A percentile compares a stretch with the other conserved stretches of the same genome.
These are phyloP conservation scores for Cornus kousa DNA, from an alignment of 148 eudicot genomes.

Conservation along the genomic window DNA sequence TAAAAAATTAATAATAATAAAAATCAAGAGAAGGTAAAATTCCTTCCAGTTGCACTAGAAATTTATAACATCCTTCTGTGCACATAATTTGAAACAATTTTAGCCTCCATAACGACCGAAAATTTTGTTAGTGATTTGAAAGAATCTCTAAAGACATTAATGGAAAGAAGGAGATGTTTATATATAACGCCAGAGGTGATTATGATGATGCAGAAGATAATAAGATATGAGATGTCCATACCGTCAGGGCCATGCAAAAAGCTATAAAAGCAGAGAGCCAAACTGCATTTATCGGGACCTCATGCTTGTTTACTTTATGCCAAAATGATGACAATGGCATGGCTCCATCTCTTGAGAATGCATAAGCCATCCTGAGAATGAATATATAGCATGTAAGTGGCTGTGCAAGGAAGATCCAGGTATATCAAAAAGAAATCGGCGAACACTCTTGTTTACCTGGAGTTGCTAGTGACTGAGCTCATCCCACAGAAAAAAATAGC, in stretches of 20 bases:
- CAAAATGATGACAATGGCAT: constrained; percentile 87
- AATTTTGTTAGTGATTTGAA: neutral
- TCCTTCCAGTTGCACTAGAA: too few species aligned
- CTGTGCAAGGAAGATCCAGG: neutral
- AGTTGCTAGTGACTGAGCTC: constrained; percentile 94
- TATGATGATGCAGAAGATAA: neutral
- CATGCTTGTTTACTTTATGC: constrained; percentile 90
- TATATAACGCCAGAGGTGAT: neutral
- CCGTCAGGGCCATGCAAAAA: constrained; percentile 95
- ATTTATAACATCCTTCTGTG: too few species aligned
- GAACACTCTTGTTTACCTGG: constrained; percentile 54
- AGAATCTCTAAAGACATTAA: neutral
- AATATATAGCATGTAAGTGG: neutral
- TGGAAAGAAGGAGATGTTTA: neutral
- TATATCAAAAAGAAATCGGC: neutral
- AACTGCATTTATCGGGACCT: constrained; percentile 87
- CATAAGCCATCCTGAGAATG: constrained; percentile 78
- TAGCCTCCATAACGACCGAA: neutral
- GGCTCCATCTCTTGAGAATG: constrained; percentile 99
- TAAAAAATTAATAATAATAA: too few species aligned
- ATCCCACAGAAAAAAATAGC: constrained; percentile 95
- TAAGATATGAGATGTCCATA: constrained; percentile 26
- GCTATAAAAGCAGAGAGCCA: constrained; percentile 87
- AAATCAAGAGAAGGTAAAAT: too few species aligned
- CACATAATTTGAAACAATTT: neutral